Evolutionary conservation across 257 asterid genomes (phyloP).

Genomic region (Gynochthodes officinalis): DNA sequence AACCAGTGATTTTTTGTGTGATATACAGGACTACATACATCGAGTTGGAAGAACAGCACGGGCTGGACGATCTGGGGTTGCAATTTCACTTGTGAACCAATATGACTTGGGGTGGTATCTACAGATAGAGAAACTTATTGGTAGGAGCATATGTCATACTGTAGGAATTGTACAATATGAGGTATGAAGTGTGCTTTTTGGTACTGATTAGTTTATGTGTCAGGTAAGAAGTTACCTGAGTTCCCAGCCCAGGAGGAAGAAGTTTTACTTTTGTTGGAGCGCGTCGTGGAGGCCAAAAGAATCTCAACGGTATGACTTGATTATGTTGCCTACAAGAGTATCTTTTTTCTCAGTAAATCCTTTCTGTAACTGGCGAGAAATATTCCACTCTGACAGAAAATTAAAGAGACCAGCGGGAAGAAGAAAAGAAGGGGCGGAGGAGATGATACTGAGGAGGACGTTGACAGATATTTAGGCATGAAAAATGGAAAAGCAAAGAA

Average conservation of each 20-base stretch:
- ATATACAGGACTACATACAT: conserved; percentile 87
- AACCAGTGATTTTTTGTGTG: too few relatives aligned
- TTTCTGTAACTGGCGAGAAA: neutral
- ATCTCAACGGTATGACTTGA: conserved; percentile 52
- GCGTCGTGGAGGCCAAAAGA: conserved; percentile 74
- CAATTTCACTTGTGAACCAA: conserved; percentile 73
- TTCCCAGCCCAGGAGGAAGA: conserved; percentile 77
- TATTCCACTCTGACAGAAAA: conserved; percentile 43
- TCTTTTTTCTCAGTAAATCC: neutral
- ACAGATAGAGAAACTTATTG: conserved; percentile 77
- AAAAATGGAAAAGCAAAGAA: conserved; percentile 48
- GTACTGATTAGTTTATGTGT: conserved; percentile 14
- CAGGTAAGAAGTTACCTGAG: conserved; percentile 71
- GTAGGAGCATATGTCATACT: conserved; percentile 28
- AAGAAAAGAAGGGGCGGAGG: conserved; percentile 42
- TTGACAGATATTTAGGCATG: conserved; percentile 35
- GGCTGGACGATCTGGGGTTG: conserved; percentile 94
- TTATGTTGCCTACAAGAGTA: neutral
- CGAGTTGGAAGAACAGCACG: conserved; percentile 96
- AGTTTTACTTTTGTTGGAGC: conserved; percentile 64
- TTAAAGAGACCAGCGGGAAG: conserved; percentile 53
- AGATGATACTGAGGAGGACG: conserved; percentile 53
- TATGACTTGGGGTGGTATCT: conserved; percentile 85
- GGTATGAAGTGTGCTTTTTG: neutral
- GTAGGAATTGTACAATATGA: neutral